Evolutionary conservation across 768 basidiomycete species (phyloP).

Genomic region (Glaciozyma martinii): DNA sequence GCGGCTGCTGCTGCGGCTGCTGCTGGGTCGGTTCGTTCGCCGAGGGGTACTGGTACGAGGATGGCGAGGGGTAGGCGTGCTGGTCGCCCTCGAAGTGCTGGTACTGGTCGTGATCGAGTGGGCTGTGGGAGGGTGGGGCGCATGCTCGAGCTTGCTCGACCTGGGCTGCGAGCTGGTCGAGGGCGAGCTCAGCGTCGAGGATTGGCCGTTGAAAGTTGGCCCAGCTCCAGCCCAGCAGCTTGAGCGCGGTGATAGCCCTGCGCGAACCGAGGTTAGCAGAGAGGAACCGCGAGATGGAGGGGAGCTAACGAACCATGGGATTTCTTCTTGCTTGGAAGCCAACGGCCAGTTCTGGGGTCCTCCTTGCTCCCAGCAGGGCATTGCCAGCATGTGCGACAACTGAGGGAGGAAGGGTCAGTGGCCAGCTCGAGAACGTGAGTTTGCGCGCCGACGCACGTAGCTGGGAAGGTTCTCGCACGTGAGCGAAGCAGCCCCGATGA

Average conservation of each 20-base stretch:
- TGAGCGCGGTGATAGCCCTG: background rate
- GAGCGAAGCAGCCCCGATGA: background rate
- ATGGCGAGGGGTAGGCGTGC: no score
- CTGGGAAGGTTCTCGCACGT: conserved; percentile 8
- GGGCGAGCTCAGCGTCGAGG: background rate
- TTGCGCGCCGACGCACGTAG: background rate
- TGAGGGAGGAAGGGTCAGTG: no score
- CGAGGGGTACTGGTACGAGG: no score
- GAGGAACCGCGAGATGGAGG: no score
- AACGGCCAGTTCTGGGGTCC: background rate
- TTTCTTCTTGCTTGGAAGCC: conserved; percentile 12
- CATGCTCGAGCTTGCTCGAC: background rate
- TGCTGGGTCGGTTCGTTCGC: no score
- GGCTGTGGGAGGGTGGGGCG: no score
- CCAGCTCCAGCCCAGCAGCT: background rate
- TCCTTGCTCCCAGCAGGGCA: conserved; percentile 19
- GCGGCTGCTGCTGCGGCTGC: no score
- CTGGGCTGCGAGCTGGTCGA: background rate
- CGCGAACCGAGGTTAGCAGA: background rate
- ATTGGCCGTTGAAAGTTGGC: background rate
- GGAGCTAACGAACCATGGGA: background rate
- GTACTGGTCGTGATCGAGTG: no score
- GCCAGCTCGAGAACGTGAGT: no score
- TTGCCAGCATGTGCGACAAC: conserved; percentile 3
- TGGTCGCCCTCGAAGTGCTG: no score